phyloP scores from a whole-genome alignment of 2,329 filamentous ascomycete species.

The Sclerotinia nivalis region DNA sequence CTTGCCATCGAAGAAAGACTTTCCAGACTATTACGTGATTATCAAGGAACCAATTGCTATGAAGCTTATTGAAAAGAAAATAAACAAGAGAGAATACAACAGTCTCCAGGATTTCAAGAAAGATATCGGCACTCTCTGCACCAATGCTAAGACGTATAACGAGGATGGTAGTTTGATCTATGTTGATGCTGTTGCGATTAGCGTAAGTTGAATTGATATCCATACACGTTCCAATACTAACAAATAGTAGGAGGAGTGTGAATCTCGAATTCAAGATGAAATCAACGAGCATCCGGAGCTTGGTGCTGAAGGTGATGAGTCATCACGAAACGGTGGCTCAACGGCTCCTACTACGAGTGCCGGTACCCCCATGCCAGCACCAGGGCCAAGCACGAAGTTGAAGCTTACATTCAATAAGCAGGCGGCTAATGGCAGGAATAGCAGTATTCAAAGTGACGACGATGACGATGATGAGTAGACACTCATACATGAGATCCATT shows the following conservation, averaged over 20 bases:
- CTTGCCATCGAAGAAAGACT: slow-evolving; percentile 83
- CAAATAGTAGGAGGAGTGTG: slow-evolving; percentile 56
- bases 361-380: slow-evolving; percentile 64
- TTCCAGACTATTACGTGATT: slow-evolving; percentile 92
- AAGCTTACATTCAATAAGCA: slow-evolving; percentile 62
- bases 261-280: slow-evolving; percentile 54
- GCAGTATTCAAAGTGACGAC: slow-evolving; percentile 54
- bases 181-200: slow-evolving; percentile 87
- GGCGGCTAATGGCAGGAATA: slow-evolving; percentile 45
- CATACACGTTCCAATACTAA: slow-evolving; percentile 40
- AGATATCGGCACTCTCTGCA: slow-evolving; percentile 82
- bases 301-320: slow-evolving; percentile 50
- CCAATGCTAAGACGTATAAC: slow-evolving; percentile 93
- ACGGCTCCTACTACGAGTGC: slow-evolving; percentile 56
- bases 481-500: slow-evolving; percentile 24
- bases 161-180: slow-evolving; percentile 93
- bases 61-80: slow-evolving; percentile 91
- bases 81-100: slow-evolving; percentile 93
- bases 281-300: slow-evolving; percentile 57
- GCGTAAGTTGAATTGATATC: slow-evolving; percentile 60
- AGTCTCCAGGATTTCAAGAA: slow-evolving; percentile 76
- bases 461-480: slow-evolving; percentile 42
- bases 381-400: slow-evolving; percentile 53
- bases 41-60: slow-evolving; percentile 93
- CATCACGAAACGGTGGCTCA: slow-evolving; percentile 40